Conservation (phyloP, 2,329 filamentous ascomycete species). For the Paracoccidioides lutzii region DNA sequence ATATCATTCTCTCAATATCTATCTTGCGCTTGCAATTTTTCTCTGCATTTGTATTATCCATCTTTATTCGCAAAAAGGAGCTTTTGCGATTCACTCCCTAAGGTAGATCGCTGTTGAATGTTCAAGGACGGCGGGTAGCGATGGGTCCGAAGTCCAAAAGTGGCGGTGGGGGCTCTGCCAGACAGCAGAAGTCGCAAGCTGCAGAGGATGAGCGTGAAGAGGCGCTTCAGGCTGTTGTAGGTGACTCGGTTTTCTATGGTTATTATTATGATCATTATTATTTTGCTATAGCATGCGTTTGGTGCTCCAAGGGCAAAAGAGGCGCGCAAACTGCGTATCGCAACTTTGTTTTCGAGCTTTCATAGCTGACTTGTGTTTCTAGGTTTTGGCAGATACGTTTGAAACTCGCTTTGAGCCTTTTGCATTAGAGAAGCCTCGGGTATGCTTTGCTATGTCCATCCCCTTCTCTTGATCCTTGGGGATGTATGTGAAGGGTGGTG, state of each 20-base stretch:
- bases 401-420: conserved; percentile 86
- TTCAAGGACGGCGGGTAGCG: background rate
- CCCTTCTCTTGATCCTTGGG: background rate
- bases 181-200: conserved; percentile 23
- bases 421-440: conserved; percentile 74
- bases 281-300: background rate
- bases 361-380: conserved; percentile 1
- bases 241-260: conserved; percentile 15
- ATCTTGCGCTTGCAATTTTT: background rate
- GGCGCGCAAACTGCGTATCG: background rate
- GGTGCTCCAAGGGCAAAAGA: background rate
- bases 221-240: conserved; percentile 49
- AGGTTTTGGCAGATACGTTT: conserved; percentile 90
- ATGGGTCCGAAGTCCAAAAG: conserved; percentile 4
- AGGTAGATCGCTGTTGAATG: background rate
- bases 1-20: no score
- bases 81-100: background rate
- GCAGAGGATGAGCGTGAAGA: conserved; percentile 47
- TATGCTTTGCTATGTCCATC: conserved; percentile 31
- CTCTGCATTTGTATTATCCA: background rate
- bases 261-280: background rate
- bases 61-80: background rate
- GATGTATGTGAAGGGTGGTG: background rate
- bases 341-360: background rate
- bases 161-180: conserved; percentile 18